A percentile compares a stretch with the other conserved stretches of the same genome.
Evolutionary conservation across 2,329 filamentous ascomycete genomes (phyloP).

Genomic region (Nemania sp.): DNA sequence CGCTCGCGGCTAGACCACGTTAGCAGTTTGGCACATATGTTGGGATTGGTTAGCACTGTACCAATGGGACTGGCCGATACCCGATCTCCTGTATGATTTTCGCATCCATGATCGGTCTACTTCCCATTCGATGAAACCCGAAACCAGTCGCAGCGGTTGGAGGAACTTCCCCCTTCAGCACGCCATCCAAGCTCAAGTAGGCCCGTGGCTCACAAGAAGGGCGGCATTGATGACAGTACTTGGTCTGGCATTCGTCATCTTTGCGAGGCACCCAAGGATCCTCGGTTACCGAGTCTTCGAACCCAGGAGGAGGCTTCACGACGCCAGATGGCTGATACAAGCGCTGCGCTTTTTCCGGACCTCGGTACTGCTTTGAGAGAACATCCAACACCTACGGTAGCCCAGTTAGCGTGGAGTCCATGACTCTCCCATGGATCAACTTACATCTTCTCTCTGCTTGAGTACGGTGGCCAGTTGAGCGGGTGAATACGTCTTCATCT

Average conservation of each 20-base stretch:
- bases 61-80: conserved; percentile 42
- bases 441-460: conserved; percentile 54
- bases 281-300: conserved; percentile 18
- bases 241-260: conserved; percentile 53
- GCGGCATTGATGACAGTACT: conserved; percentile 54
- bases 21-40: conserved; percentile 16
- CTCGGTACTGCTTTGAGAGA: conserved; percentile 28
- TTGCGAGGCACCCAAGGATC: conserved; percentile 45
- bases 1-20: conserved; percentile 16
- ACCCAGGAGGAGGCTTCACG: conserved; percentile 25
- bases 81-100: conserved; percentile 47
- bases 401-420: conserved; percentile 3
- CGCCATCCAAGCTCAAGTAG: conserved; percentile 54
- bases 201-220: conserved; percentile 47
- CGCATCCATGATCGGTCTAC: conserved; percentile 49
- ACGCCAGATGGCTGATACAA: conserved; percentile 28
- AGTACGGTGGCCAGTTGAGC: conserved; percentile 53
- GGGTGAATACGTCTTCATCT: conserved; percentile 50
- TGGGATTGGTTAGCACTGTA: conserved; percentile 32
- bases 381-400: conserved; percentile 42
- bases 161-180: conserved; percentile 54
- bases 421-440: conserved; percentile 18
- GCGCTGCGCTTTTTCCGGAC: not conserved
- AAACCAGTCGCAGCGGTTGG: conserved; percentile 55
- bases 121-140: conserved; percentile 51